These are phyloP conservation scores for Thielaviopsis musarum DNA, from an alignment of 2,329 filamentous ascomycete genomes.

Conservation along the genomic window DNA sequence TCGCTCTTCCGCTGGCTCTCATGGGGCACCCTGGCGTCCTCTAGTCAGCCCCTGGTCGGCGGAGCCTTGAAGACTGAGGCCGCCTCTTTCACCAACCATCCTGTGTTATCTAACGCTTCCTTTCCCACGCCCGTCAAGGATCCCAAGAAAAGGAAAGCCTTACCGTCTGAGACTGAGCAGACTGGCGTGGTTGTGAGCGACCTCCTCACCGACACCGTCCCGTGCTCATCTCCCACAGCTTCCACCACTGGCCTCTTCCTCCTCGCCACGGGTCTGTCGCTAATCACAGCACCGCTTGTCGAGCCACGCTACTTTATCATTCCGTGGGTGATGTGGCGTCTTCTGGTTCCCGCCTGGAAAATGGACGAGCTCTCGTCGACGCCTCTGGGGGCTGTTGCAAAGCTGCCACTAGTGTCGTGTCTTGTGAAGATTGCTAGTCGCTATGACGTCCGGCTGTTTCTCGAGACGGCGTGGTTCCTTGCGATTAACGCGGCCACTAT, in stretches of 20 bases:
- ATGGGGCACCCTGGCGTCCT: slow-evolving; percentile 40
- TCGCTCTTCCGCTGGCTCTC: slow-evolving; percentile 50
- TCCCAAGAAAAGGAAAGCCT: slow-evolving; percentile 1
- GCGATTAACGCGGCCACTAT: slow-evolving; percentile 48
- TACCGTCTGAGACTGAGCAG: neutral
- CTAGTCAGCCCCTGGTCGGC: neutral
- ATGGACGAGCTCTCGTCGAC: slow-evolving; percentile 7
- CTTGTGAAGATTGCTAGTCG: slow-evolving; percentile 11
- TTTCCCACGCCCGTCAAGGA: neutral
- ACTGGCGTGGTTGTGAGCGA: slow-evolving; percentile 11
- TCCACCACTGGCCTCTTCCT: slow-evolving; percentile 43
- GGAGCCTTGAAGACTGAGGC: neutral
- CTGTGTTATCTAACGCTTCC: slow-evolving; percentile 14
- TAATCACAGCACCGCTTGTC: slow-evolving; percentile 79
- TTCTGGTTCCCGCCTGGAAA: slow-evolving; percentile 48
- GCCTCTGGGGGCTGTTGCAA: slow-evolving; percentile 2
- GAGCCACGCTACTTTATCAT: slow-evolving; percentile 94
- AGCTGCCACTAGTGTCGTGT: neutral
- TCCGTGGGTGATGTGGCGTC: slow-evolving; percentile 83
- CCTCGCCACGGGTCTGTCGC: slow-evolving; percentile 54
- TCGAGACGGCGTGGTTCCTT: slow-evolving; percentile 55
- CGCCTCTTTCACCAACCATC: slow-evolving; percentile 17
- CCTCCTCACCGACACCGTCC: slow-evolving; percentile 16
- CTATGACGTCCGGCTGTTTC: slow-evolving; percentile 30
- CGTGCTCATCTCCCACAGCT: slow-evolving; percentile 19